Base-by-base conservation (phyloP, 106 monocot genomes). In the Alisma plantagoaquatica region DNA sequence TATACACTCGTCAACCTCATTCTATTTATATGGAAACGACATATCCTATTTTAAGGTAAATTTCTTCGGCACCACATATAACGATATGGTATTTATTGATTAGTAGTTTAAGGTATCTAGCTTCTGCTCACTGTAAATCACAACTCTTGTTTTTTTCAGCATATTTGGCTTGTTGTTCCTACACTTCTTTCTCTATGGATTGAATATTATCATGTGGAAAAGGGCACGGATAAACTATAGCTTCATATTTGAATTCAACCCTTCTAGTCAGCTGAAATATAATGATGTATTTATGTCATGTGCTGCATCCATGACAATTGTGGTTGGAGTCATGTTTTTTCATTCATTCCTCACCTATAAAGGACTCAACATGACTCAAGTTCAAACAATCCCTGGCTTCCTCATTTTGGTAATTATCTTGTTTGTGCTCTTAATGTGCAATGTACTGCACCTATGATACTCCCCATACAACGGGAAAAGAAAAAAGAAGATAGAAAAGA, bases 21-120 rank as follows among this genome's bases (percentile, higher is more conserved):
- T 63, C 78, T 0, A 67, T 85, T n/a, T 90, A 98, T 61, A 90
- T 98, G 98, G 98, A 90, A 64, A 98, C 89, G 11, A 81, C 72
- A 2, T 98, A 90, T 47, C 98, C 89, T 46, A 79, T 98, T 12
- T 61, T 98, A 9, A 90, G 94, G 94, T 58, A 63, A 77, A 54
- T 6, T 14, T n/a, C n/a, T n/a, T n/a, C n/a, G n/a, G n/a, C n/a
- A n/a, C n/a, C n/a, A n/a, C n/a, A n/a, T n/a, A n/a, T n/a, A n/a
- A n/a, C n/a, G n/a, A n/a, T n/a, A n/a, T n/a, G n/a, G n/a, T n/a
- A n/a, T n/a, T n/a, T n/a, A n/a, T n/a, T n/a, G n/a, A n/a, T n/a
- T n/a, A n/a, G n/a, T n/a, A n/a, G n/a, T n/a, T n/a, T n/a, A n/a
- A n/a, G n/a, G n/a, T n/a, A n/a, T n/a, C n/a, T n/a, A n/a, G n/a